Percentiles rank a stretch among this genome's conserved stretches.
Evolutionary conservation across 2,329 filamentous ascomycete species (phyloP).

Genomic region (Dactylellina haptotyla): DNA sequence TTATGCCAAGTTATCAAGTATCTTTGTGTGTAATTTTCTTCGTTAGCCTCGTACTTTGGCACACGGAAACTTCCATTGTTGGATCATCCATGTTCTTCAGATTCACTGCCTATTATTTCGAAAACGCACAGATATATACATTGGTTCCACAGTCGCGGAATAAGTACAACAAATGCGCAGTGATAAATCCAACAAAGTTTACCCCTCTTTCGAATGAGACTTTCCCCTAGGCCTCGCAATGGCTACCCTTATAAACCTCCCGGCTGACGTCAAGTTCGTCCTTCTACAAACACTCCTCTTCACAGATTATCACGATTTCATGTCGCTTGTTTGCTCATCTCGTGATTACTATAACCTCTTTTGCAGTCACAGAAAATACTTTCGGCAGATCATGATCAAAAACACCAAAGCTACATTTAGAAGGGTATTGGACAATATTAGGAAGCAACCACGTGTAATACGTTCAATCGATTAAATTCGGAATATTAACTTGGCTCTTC

Average conservation of each 20-base stretch:
- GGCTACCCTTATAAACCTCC: conserved; percentile 25
- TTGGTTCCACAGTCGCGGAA: too few species aligned
- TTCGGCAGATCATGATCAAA: conserved; percentile 24
- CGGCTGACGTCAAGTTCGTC: conserved; percentile 28
- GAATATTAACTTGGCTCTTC: too few species aligned
- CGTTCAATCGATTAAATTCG: too few species aligned
- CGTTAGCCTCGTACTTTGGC: too few species aligned
- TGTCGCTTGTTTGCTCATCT: conserved; percentile 10
- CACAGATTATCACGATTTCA: not conserved
- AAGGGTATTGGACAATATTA: not conserved
- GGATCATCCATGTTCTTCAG: too few species aligned
- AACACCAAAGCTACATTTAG: conserved; percentile 11
- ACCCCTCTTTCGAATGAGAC: not conserved
- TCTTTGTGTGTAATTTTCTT: too few species aligned
- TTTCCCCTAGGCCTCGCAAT: not conserved
- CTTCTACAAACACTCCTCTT: conserved; percentile 19
- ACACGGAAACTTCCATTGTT: too few species aligned
- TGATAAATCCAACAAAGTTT: not conserved
- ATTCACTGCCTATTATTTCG: too few species aligned
- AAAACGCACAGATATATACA: too few species aligned
- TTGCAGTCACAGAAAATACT: conserved; percentile 23
- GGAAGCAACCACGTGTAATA: not conserved
- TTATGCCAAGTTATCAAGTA: too few species aligned
- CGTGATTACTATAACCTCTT: conserved; percentile 35
- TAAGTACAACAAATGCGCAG: too few species aligned